These are phyloP conservation scores for Avena sativa DNA, from an alignment of 176 grass and related monocot genomes.

Conservation along the genomic window DNA sequence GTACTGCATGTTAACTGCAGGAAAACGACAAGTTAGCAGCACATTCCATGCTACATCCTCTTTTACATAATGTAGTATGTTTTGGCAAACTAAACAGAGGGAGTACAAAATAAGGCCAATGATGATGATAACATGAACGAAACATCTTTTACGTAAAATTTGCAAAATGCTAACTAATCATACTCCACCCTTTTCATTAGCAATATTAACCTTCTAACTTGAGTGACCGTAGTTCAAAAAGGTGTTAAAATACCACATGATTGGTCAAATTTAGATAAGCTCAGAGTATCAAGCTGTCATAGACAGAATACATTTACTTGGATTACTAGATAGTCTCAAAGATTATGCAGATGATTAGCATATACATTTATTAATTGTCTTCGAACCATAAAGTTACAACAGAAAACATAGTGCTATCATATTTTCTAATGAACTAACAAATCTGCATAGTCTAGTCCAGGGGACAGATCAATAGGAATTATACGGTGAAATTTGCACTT, in stretches of 20 bases:
- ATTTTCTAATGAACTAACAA: neutral
- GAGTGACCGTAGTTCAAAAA: neutral
- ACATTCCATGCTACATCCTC: neutral
- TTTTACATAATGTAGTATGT: too few species aligned
- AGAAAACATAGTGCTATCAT: neutral
- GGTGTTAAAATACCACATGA: neutral
- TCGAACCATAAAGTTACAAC: neutral
- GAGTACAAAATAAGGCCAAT: constrained; percentile 1
- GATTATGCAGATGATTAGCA: neutral
- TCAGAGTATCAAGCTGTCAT: neutral
- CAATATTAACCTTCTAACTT: neutral
- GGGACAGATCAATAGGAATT: neutral
- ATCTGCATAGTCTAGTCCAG: neutral
- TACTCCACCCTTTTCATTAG: neutral
- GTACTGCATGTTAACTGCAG: constrained; percentile 76
- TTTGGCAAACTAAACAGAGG: too few species aligned
- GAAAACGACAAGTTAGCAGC: constrained; percentile 31
- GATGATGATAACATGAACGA: neutral
- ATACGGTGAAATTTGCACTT: neutral
- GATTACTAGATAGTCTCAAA: constrained; percentile 5
- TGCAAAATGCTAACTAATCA: neutral
- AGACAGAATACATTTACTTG: neutral
- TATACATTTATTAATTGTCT: neutral
- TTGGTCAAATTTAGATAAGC: neutral
- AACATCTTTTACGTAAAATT: neutral